Percentiles rank a stretch among this genome's conserved stretches.
phyloP scores from a whole-genome alignment of 306 rosid species.

The Urtica urens region DNA sequence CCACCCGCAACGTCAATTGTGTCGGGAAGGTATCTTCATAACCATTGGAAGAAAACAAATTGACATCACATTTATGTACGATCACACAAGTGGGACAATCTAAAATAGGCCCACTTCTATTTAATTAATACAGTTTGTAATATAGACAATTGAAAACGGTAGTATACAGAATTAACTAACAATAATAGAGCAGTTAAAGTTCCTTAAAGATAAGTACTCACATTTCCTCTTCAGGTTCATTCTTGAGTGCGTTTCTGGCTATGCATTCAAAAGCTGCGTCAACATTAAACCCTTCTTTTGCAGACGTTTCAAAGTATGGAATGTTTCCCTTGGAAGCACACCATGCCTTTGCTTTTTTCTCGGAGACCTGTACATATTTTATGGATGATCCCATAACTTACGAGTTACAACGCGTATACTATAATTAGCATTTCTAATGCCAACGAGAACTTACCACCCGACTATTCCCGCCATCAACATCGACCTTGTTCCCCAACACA shows the following conservation, averaged over 20 bases:
- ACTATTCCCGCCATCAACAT: conserved; percentile 94
- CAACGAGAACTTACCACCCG: conserved; percentile 64
- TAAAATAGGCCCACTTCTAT: too few species aligned
- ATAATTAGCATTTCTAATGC: background rate
- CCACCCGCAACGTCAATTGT: conserved; percentile 72
- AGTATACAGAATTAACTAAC: too few species aligned
- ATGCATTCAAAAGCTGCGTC: conserved; percentile 96
- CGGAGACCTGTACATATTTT: conserved; percentile 55
- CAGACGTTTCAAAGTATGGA: conserved; percentile 96
- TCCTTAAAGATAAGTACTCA: conserved; percentile 26
- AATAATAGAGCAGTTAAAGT: too few species aligned
- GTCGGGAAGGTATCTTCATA: conserved; percentile 75
- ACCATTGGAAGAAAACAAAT: too few species aligned
- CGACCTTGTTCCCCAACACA: conserved; percentile 96
- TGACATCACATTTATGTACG: too few species aligned
- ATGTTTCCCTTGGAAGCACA: conserved; percentile 99
- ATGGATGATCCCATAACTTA: background rate
- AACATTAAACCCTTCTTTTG: conserved; percentile 96
- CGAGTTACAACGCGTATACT: background rate
- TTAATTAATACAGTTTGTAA: too few species aligned
- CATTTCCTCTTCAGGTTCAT: conserved; percentile 99
- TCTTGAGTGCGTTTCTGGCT: conserved; percentile 95
- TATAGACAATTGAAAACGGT: too few species aligned
- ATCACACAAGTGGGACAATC: background rate
- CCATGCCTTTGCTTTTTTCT: conserved; percentile 99